Evolutionary conservation across 2,329 filamentous ascomycete species (phyloP), one percentile per base, ranked within the genome.

Genomic region (Fusarium avenaceum): DNA sequence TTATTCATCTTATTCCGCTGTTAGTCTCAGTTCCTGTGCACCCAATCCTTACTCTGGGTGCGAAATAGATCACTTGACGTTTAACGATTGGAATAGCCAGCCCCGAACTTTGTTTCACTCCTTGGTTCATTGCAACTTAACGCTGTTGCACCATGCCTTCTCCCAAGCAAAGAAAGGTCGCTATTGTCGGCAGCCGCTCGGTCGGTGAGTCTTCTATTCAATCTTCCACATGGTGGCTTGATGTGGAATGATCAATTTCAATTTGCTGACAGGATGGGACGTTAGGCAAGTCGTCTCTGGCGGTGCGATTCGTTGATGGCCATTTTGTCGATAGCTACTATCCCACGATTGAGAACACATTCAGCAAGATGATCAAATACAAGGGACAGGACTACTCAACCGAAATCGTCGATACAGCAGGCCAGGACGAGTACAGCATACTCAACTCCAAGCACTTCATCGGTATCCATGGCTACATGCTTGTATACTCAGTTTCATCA

Each of bases 251-350:
- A 11, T 10, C 17, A 38, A 38, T n/a, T 24, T 24, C 28, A 42
- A 56, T 57, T 60, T 40, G 32, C 62, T 71, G 57, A 55, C 54
- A 44, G 17, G 14, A 39, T 52, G 50, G 6, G 40, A 45, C 19
- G 30, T 8, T 75, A 98, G 96, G 96, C 80, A 99, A 99, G 86
- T 97, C 94, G 22, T 98, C 95, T 55, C 89, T 99, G 70, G 97
- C 96, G 14, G 96, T 98, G 47, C 95, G 95, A 78, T 98, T 96
- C 77, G 95, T 97, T 77, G 96, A 99, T 79, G 94, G 94, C 67
- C 94, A 97, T 82, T 99, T 99, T 78, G 95, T 99, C 76, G 96
- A 99, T 80, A 96, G 92, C 80, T 99, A 99, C 82, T 99, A 99
- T 80, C 96, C 96, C 35, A 99, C 96, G 40, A 98, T 99, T 76